A percentile compares a stretch with the other conserved stretches of the same genome.
Evolutionary conservation across 2,329 filamentous ascomycete species (phyloP).

Genomic region (Exserohilum turcica): DNA sequence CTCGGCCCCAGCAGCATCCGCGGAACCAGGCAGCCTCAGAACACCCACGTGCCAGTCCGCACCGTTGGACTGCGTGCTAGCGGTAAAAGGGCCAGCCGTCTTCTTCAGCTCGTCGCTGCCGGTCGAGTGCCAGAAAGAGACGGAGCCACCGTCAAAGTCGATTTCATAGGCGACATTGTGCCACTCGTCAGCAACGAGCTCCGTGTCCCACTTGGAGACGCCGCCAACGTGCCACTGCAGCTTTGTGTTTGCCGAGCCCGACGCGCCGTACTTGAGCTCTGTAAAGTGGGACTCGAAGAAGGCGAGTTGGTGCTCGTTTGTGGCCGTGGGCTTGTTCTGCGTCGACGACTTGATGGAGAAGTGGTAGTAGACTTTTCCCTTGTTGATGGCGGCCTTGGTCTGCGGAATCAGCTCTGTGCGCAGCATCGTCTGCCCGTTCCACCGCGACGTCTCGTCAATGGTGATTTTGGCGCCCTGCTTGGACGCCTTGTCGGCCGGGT

Average conservation of each 20-base stretch:
- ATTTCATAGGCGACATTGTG: slow-evolving; percentile 47
- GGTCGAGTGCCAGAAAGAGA: slow-evolving; percentile 73
- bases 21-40: slow-evolving; percentile 66
- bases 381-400: slow-evolving; percentile 67
- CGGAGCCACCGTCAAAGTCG: slow-evolving; percentile 65
- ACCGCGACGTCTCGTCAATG: slow-evolving; percentile 67
- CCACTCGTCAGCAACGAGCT: slow-evolving; percentile 48
- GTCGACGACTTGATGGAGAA: slow-evolving; percentile 67
- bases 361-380: slow-evolving; percentile 72
- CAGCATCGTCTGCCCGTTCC: slow-evolving; percentile 73
- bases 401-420: slow-evolving; percentile 76
- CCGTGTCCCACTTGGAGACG: slow-evolving; percentile 65
- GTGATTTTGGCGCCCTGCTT: slow-evolving; percentile 71
- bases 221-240: slow-evolving; percentile 69
- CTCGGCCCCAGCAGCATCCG: slow-evolving; percentile 59
- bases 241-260: slow-evolving; percentile 56
- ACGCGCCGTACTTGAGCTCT: slow-evolving; percentile 68
- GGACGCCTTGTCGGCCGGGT: slow-evolving; percentile 65
- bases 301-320: slow-evolving; percentile 69
- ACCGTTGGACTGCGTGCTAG: slow-evolving; percentile 67
- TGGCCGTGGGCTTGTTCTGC: slow-evolving; percentile 64
- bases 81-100: slow-evolving; percentile 64
- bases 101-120: slow-evolving; percentile 62
- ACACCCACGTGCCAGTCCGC: slow-evolving; percentile 75
- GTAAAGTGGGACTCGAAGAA: slow-evolving; percentile 75